Evolutionary conservation across 2,329 filamentous ascomycete species (phyloP).

Genomic region (Talaromyces sp.): DNA sequence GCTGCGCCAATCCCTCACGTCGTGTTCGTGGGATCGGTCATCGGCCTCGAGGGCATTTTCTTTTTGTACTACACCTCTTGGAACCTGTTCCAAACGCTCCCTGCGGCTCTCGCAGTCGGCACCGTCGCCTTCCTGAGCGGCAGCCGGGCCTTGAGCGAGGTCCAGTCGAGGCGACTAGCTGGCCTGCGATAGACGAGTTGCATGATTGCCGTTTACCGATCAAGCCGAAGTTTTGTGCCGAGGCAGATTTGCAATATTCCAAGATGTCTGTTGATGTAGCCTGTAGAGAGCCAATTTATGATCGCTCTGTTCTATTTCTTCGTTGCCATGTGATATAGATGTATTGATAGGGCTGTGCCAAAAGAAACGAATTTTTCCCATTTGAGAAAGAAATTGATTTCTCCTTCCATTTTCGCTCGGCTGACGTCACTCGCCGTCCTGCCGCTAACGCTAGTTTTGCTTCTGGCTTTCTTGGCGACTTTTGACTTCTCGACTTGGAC

Average conservation of each 20-base stretch:
- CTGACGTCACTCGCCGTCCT: conserved; percentile 7
- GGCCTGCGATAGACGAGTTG: conserved; percentile 51
- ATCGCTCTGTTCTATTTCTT: background rate
- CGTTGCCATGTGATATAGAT: background rate
- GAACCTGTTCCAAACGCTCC: conserved; percentile 87
- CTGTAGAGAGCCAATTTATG: background rate
- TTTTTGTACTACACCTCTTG: conserved; percentile 90
- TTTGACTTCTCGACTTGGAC: background rate
- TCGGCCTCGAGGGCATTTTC: conserved; percentile 86
- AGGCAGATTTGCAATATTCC: background rate
- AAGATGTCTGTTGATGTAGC: background rate
- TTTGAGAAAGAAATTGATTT: background rate
- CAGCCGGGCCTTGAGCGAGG: conserved; percentile 83
- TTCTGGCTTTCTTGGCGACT: conserved; percentile 1
- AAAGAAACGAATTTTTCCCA: background rate
- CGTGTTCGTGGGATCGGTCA: conserved; percentile 79
- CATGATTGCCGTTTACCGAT: background rate
- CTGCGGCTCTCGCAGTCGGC: conserved; percentile 63
- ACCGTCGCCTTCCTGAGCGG: conserved; percentile 77
- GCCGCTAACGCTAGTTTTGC: conserved; percentile 4
- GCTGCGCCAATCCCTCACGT: conserved; percentile 74
- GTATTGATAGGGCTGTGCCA: background rate
- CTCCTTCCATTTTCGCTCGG: background rate
- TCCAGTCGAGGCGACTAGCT: conserved; percentile 78
- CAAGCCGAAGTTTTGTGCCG: background rate